phyloP scores from a whole-genome alignment of 495 filamentous ascomycete species.

The Penicilliopsis zonata region DNA sequence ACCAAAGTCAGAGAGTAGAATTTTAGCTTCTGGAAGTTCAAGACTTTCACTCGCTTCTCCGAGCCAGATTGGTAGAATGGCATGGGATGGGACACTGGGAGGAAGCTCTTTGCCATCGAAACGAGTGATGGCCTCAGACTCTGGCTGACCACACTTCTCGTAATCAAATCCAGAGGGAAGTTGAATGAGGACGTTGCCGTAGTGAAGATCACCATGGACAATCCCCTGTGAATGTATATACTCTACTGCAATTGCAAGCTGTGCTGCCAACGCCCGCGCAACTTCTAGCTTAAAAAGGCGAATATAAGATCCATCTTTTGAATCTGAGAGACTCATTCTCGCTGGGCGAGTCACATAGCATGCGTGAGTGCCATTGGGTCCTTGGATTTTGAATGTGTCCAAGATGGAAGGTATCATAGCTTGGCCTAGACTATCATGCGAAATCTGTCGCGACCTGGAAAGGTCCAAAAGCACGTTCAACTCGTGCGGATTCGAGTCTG shows the following conservation, averaged over 20 bases:
- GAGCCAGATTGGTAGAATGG: conserved; percentile 16
- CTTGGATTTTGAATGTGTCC: conserved; percentile 27
- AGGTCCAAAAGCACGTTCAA: conserved; percentile 12
- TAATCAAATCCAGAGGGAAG: conserved; percentile 9
- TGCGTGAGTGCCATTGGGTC: conserved; percentile 31
- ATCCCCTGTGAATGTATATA: conserved; percentile 21
- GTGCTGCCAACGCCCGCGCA: conserved; percentile 27
- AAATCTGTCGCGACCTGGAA: conserved; percentile 5
- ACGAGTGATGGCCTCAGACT: conserved; percentile 10
- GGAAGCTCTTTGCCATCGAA: conserved; percentile 15
- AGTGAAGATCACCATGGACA: conserved; percentile 22
- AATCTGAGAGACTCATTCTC: conserved; percentile 17
- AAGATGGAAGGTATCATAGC: conserved; percentile 20
- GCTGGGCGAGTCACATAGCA: conserved; percentile 25
- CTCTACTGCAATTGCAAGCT: conserved; percentile 19
- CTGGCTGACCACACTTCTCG: conserved; percentile 12
- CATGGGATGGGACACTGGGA: conserved; percentile 10
- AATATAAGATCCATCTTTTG: conserved; percentile 17
- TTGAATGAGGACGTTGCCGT: conserved; percentile 19
- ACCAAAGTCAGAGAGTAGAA: conserved; percentile 28
- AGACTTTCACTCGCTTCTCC: conserved; percentile 16
- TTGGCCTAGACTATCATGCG: conserved; percentile 8
- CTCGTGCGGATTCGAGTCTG: conserved; percentile 15
- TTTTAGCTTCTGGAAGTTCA: conserved; percentile 12
- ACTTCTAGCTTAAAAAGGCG: conserved; percentile 26